These are phyloP conservation scores for Calonectria montana DNA, from an alignment of 2,329 filamentous ascomycete genomes.

Conservation along the genomic window DNA sequence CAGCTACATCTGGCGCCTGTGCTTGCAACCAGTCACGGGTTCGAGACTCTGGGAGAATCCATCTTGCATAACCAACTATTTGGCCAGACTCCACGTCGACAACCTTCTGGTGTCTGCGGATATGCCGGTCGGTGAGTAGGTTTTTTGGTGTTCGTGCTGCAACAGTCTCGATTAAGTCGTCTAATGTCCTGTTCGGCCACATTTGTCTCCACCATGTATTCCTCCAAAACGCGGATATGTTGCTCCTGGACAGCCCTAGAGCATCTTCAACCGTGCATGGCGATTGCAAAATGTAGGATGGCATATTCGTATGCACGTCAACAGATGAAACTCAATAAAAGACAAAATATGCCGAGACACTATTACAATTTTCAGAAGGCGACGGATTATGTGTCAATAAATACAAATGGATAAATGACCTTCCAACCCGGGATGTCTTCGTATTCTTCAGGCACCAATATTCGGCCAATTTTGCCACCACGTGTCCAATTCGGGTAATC, in stretches of 20 bases:
- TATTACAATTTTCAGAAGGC: not conserved
- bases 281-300: conserved; percentile 17
- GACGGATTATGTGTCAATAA: not conserved
- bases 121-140: conserved; percentile 26
- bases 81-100: conserved; percentile 31
- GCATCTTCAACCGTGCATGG: conserved; percentile 22
- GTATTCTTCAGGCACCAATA: not conserved
- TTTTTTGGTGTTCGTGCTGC: conserved; percentile 29
- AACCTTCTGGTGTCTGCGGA: conserved; percentile 35
- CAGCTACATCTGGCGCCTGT: conserved; percentile 28
- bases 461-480: not conserved
- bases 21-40: conserved; percentile 24
- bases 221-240: conserved; percentile 31
- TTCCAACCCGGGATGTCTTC: not conserved
- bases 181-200: conserved; percentile 24
- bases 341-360: not conserved
- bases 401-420: not conserved
- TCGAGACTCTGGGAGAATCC: conserved; percentile 27
- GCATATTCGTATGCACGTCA: not conserved
- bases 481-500: not conserved
- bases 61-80: conserved; percentile 37
- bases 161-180: conserved; percentile 26
- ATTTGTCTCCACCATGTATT: conserved; percentile 36
- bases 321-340: not conserved
- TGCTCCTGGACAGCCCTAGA: conserved; percentile 27